These are phyloP conservation scores for Pythium brassicae DNA, from an alignment of 352 stramenopile species.

Conservation along the genomic window DNA sequence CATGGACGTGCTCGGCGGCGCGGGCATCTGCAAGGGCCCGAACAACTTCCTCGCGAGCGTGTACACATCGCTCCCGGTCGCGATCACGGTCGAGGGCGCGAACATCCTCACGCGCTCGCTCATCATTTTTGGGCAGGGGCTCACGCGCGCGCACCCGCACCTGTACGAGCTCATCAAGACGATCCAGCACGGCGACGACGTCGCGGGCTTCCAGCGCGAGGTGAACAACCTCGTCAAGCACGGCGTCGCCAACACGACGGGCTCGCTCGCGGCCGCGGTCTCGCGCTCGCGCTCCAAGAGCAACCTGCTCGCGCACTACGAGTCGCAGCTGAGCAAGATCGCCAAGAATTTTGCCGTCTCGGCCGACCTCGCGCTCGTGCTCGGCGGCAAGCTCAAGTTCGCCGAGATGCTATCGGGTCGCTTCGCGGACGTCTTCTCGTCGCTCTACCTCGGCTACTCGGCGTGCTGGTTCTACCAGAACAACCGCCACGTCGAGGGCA, in stretches of 20 bases:
- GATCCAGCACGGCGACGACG: conserved; percentile 94
- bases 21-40: conserved; percentile 95
- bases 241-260: conserved; percentile 89
- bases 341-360: conserved; percentile 96
- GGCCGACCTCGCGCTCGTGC: conserved; percentile 93
- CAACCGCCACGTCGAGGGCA: conserved; percentile 90
- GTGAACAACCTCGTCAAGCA: conserved; percentile 94
- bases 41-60: conserved; percentile 96
- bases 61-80: conserved; percentile 96
- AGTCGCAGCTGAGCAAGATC: conserved; percentile 96
- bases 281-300: conserved; percentile 91
- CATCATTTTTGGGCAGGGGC: conserved; percentile 98
- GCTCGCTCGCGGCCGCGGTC: conserved; percentile 87
- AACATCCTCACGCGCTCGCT: conserved; percentile 98
- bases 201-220: conserved; percentile 92
- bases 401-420: conserved; percentile 97
- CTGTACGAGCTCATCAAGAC: conserved; percentile 97
- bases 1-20: conserved; percentile 97
- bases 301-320: conserved; percentile 93
- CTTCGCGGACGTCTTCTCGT: conserved; percentile 96
- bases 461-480: conserved; percentile 97
- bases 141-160: conserved; percentile 97
- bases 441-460: conserved; percentile 97
- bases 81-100: conserved; percentile 97
- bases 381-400: conserved; percentile 98